Evolutionary conservation across 202 grass and related monocot species (phyloP).

Genomic region (Schoenoplectus triqueter): DNA sequence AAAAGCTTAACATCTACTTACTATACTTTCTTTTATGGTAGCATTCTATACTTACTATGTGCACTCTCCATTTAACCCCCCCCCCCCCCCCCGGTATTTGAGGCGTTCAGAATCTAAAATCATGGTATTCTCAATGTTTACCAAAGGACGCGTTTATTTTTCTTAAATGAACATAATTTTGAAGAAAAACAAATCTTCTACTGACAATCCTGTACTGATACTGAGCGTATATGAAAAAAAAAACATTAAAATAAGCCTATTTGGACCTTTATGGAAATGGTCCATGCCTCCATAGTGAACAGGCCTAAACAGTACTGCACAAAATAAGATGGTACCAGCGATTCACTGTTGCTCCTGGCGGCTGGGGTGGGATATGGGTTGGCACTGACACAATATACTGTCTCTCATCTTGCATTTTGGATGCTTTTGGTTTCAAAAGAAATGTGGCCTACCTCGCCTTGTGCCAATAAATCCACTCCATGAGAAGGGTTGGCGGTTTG

Average conservation of each 20-base stretch:
- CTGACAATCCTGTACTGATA: slow-evolving; percentile 8
- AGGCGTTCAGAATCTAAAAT: too few relatives aligned
- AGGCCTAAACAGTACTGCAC: slow-evolving; percentile 23
- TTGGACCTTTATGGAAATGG: slow-evolving; percentile 21
- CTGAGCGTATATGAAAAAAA: not conserved
- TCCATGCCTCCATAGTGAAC: slow-evolving; percentile 6
- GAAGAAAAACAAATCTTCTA: not conserved
- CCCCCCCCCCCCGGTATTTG: too few relatives aligned
- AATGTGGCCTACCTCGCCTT: not conserved
- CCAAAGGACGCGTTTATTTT: not conserved
- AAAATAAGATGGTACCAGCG: slow-evolving; percentile 36
- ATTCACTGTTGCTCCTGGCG: slow-evolving; percentile 32
- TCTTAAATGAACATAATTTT: not conserved
- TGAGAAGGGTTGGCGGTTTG: not conserved
- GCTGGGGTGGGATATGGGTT: slow-evolving; percentile 33
- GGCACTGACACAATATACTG: slow-evolving; percentile 37
- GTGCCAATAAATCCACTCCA: not conserved
- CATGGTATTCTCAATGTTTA: too few relatives aligned
- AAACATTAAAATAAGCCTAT: not conserved
- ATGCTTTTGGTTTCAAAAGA: slow-evolving; percentile 19
- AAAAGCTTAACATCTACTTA: too few relatives aligned
- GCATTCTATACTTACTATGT: too few relatives aligned
- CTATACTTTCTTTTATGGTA: too few relatives aligned
- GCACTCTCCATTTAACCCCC: too few relatives aligned
- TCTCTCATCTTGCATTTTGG: slow-evolving; percentile 10